Evolutionary conservation across 768 basidiomycete species (phyloP).

Genomic region (Phylloporus scabripes): DNA sequence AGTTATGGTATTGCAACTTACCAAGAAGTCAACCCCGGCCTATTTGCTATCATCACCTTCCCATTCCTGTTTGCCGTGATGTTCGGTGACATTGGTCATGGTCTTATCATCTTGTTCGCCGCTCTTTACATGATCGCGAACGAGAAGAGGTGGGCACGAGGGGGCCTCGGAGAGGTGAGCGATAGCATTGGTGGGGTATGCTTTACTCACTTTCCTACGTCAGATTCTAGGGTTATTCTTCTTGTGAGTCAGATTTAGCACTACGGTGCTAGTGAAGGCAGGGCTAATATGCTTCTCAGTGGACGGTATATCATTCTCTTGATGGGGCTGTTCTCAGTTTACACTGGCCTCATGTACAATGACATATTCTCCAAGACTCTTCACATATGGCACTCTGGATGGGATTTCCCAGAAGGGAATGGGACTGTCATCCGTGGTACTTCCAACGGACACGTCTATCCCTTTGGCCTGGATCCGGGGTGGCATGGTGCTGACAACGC

Average conservation of each 20-base stretch:
- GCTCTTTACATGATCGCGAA: slow-evolving; percentile 80
- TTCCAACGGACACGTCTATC: slow-evolving; percentile 69
- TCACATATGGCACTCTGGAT: slow-evolving; percentile 82
- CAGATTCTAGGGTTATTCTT: slow-evolving; percentile 88
- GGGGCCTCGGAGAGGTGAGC: slow-evolving; percentile 68
- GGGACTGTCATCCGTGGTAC: slow-evolving; percentile 43
- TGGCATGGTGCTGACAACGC: slow-evolving; percentile 94
- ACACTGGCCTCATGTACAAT: slow-evolving; percentile 97
- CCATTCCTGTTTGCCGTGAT: slow-evolving; percentile 99
- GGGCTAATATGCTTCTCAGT: slow-evolving; percentile 38
- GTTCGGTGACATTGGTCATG: slow-evolving; percentile 99
- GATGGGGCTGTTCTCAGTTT: slow-evolving; percentile 97
- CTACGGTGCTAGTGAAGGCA: slow-evolving; percentile 1
- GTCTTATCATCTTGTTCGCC: slow-evolving; percentile 69
- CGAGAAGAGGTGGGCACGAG: slow-evolving; percentile 76
- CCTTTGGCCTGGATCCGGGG: slow-evolving; percentile 89
- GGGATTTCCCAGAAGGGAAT: slow-evolving; percentile 58
- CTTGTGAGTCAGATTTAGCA: slow-evolving; percentile 71
- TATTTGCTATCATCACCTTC: slow-evolving; percentile 90
- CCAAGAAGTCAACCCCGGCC: slow-evolving; percentile 94
- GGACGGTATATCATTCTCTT: slow-evolving; percentile 98
- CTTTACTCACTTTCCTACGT: slow-evolving; percentile 9
- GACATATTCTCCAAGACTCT: slow-evolving; percentile 95
- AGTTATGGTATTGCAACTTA: slow-evolving; percentile 92
- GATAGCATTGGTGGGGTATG: neutral